These are phyloP conservation scores for Babesia bovis DNA, from an alignment of 169 alveolate species.

Conservation along the genomic window DNA sequence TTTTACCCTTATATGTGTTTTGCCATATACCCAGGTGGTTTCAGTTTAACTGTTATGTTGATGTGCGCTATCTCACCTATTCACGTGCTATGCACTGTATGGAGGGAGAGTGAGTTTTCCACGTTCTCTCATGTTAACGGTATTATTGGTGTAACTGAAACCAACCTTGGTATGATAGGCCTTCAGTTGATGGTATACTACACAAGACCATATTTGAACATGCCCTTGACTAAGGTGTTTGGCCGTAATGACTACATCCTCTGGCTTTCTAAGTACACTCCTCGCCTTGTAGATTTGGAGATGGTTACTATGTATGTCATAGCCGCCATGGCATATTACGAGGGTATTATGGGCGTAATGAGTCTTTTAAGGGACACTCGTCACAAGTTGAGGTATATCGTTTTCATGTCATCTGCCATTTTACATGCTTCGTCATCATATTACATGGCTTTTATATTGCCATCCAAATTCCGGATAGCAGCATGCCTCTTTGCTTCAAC, in stretches of 20 bases:
- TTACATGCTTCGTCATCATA: constrained; percentile 5
- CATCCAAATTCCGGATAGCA: background rate
- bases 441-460: constrained; percentile 27
- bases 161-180: constrained; percentile 18
- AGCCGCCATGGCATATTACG: background rate
- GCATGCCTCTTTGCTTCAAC: constrained; percentile 56
- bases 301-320: background rate
- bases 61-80: constrained; percentile 8
- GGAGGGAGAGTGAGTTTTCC: constrained; percentile 51
- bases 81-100: constrained; percentile 34
- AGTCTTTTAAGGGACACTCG: background rate
- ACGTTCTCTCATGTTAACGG: constrained; percentile 42
- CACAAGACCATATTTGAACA: background rate
- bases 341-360: background rate
- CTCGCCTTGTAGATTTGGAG: background rate
- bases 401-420: constrained; percentile 11
- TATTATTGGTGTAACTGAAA: constrained; percentile 61
- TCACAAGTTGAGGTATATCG: background rate
- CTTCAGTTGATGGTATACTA: constrained; percentile 7
- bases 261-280: background rate
- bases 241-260: background rate
- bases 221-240: background rate
- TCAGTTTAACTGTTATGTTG: constrained; percentile 2
- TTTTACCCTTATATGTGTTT: constrained; percentile 49
- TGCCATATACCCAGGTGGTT: constrained; percentile 49